Evolutionary conservation across 164 flowering plant species (phyloP).

Genomic region (Stephania japonica): DNA sequence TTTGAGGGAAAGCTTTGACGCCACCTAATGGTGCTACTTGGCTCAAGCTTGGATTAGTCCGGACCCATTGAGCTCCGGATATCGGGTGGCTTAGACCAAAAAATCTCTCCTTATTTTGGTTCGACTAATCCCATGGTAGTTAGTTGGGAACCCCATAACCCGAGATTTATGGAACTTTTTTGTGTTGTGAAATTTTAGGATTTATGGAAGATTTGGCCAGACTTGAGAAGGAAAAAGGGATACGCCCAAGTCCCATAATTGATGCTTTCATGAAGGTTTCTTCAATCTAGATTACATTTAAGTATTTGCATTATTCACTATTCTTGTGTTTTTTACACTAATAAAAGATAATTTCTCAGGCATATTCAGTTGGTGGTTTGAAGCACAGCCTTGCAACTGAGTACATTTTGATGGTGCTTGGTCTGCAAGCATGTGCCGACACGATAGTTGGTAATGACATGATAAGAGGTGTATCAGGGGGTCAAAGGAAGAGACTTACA

Average conservation of each 20-base stretch:
- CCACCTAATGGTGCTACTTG: too few species aligned
- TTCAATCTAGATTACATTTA: neutral
- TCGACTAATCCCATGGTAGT: too few species aligned
- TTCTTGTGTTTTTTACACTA: neutral
- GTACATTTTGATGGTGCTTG: conserved; percentile 79
- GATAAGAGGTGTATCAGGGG: conserved; percentile 92
- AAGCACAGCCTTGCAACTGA: conserved; percentile 72
- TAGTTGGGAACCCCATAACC: too few species aligned
- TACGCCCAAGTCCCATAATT: conserved; percentile 73
- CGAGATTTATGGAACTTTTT: too few species aligned
- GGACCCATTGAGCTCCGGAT: too few species aligned
- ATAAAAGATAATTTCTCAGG: conserved; percentile 34
- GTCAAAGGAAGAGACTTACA: conserved; percentile 86
- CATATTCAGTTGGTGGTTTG: conserved; percentile 61
- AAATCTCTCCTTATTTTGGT: too few species aligned
- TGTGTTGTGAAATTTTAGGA: conserved; percentile 19
- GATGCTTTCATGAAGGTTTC: conserved; percentile 94
- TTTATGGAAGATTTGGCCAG: conserved; percentile 49
- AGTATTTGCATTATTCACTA: neutral
- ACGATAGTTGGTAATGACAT: conserved; percentile 84
- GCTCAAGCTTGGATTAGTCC: too few species aligned
- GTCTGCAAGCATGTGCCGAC: conserved; percentile 79
- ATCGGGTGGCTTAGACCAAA: too few species aligned
- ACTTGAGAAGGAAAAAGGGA: conserved; percentile 60
- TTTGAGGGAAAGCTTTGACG: too few species aligned